A percentile compares a stretch with the other conserved stretches of the same genome.
phyloP scores from a whole-genome alignment of 78 protist genomes.

The Reticulomyxa filosa region DNA sequence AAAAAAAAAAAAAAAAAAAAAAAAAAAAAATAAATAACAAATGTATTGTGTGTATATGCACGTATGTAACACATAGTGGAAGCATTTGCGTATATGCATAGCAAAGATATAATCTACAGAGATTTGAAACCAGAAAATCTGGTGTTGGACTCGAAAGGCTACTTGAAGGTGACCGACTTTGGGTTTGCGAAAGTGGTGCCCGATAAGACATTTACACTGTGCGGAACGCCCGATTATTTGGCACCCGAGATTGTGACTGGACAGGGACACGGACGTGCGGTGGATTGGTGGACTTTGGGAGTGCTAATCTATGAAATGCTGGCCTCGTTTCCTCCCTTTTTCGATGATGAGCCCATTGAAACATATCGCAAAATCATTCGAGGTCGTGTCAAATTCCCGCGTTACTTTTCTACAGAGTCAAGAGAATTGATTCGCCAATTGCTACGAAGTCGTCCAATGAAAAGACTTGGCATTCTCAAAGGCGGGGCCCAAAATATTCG shows the following conservation, averaged over 20 bases:
- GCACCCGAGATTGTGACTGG: background rate
- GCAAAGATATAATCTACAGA: background rate
- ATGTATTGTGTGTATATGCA: too few species aligned
- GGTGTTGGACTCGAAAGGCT: too few species aligned
- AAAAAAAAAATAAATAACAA: too few species aligned
- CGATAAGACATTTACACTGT: background rate
- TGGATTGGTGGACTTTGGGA: slow-evolving; percentile 25
- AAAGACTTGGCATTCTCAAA: too few species aligned
- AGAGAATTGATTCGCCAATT: too few species aligned
- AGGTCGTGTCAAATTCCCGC: too few species aligned
- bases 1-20: too few species aligned
- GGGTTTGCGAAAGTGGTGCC: background rate
- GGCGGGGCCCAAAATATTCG: background rate
- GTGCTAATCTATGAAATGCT: slow-evolving; percentile 4
- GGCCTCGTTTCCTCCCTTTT: background rate
- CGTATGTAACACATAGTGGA: background rate
- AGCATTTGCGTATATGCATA: background rate
- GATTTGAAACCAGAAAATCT: slow-evolving; percentile 2
- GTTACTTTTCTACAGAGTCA: too few species aligned
- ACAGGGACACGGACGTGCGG: background rate
- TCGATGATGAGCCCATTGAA: background rate
- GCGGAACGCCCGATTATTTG: background rate
- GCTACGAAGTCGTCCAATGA: too few species aligned
- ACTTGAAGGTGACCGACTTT: too few species aligned
- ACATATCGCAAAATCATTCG: too few species aligned